Evolutionary conservation across 176 grass and related monocot genomes (phyloP).

Genomic region (Oryza meyeriana): DNA sequence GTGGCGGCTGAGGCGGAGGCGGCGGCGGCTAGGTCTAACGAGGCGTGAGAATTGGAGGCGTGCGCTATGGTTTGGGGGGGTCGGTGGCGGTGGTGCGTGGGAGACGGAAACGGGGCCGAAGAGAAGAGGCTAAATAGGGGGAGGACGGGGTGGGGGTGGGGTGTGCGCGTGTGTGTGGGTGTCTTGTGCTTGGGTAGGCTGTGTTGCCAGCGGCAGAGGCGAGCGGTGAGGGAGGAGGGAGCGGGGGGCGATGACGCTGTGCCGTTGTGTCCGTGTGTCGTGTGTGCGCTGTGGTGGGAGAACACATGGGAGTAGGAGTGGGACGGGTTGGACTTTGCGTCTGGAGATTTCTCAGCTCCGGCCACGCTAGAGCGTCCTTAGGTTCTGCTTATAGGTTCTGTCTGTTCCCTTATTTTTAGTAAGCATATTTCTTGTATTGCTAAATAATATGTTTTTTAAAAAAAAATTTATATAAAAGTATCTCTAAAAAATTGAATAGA

Average conservation of each 20-base stretch:
- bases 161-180: not conserved
- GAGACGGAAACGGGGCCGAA: not conserved
- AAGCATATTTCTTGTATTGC: too few relatives aligned
- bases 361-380: too few relatives aligned
- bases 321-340: slow-evolving; percentile 20
- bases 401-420: too few relatives aligned
- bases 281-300: not conserved
- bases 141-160: not conserved
- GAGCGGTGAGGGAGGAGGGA: not conserved
- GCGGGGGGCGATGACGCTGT: not conserved
- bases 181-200: too few relatives aligned
- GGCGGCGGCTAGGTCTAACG: slow-evolving; percentile 25
- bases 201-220: too few relatives aligned
- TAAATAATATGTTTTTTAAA: too few relatives aligned
- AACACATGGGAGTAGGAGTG: too few relatives aligned
- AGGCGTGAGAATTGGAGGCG: slow-evolving; percentile 30
- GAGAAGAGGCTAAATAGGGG: not conserved
- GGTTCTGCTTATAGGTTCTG: too few relatives aligned
- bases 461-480: too few relatives aligned
- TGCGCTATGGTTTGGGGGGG: not conserved
- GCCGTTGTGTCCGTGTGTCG: not conserved
- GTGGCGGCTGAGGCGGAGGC: slow-evolving; percentile 6
- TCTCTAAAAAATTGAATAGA: too few relatives aligned
- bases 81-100: not conserved
- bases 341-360: not conserved